Conservation (phyloP, 179 eudicot species). For the Actinidia chinensis region DNA sequence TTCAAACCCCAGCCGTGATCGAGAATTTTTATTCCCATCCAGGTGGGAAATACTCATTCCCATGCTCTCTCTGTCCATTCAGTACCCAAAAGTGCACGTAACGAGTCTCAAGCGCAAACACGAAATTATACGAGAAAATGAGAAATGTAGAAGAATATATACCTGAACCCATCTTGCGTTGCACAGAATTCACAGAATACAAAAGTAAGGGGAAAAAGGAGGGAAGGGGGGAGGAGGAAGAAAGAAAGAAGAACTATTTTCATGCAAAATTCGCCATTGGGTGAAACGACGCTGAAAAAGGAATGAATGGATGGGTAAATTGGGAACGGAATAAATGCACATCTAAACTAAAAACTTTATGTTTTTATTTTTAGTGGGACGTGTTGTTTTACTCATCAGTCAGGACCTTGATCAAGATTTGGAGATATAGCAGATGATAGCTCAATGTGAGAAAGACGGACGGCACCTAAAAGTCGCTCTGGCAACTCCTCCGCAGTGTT, state of each 20-base stretch:
- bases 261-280: not conserved
- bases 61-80: no score
- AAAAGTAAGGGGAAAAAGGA: not conserved
- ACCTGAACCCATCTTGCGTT: not conserved
- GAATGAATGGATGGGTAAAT: constrained; percentile 4
- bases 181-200: not conserved
- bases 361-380: not conserved
- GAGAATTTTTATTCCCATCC: not conserved
- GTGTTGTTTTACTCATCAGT: constrained; percentile 11
- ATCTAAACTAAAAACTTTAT: not conserved
- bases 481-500: constrained; percentile 84
- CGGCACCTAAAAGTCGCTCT: constrained; percentile 88
- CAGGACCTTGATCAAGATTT: constrained; percentile 42
- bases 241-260: not conserved
- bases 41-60: no score
- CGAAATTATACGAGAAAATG: not conserved
- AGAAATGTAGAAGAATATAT: not conserved
- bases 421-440: constrained; percentile 86
- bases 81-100: no score
- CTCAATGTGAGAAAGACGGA: constrained; percentile 88
- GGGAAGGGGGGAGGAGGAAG: not conserved
- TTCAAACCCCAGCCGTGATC: not conserved
- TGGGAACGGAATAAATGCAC: constrained; percentile 1
- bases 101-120: not conserved
- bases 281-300: no score